These are phyloP conservation scores for Penicillium sp. DNA, from an alignment of 2,329 filamentous ascomycete genomes.

Conservation along the genomic window DNA sequence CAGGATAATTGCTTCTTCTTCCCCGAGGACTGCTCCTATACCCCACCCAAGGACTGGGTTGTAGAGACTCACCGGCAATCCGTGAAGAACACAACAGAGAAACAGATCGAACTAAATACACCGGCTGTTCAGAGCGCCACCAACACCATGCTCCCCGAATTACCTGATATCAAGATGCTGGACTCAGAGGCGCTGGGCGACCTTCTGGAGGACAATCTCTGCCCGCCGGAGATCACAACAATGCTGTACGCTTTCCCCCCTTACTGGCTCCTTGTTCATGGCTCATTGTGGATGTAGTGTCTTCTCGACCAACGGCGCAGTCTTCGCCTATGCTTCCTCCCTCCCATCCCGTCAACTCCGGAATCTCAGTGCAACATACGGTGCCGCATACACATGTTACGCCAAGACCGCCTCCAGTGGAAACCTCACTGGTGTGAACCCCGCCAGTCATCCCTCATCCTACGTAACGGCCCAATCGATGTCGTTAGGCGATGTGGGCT, in stretches of 20 bases:
- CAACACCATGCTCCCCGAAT: slow-evolving; percentile 41
- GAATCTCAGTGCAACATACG: slow-evolving; percentile 45
- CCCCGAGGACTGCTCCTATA: slow-evolving; percentile 44
- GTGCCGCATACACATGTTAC: slow-evolving; percentile 45
- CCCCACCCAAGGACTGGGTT: slow-evolving; percentile 33
- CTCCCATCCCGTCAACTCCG: slow-evolving; percentile 42
- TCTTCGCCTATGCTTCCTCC: slow-evolving; percentile 44
- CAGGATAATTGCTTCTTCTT: slow-evolving; percentile 46
- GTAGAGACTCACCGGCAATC: slow-evolving; percentile 24
- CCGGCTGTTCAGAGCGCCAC: slow-evolving; percentile 16
- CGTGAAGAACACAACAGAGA: slow-evolving; percentile 2
- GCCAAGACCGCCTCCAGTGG: slow-evolving; percentile 41
- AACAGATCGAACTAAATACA: slow-evolving; percentile 13
- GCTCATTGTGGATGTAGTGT: slow-evolving; percentile 28
- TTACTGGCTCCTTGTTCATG: background rate
- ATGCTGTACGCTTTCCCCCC: slow-evolving; percentile 33
- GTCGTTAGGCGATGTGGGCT: slow-evolving; percentile 44
- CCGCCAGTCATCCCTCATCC: slow-evolving; percentile 43
- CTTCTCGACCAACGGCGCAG: slow-evolving; percentile 45
- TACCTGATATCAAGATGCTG: slow-evolving; percentile 46
- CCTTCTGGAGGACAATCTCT: slow-evolving; percentile 44
- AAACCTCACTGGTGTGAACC: slow-evolving; percentile 45
- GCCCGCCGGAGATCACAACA: slow-evolving; percentile 45
- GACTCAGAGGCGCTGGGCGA: slow-evolving; percentile 43
- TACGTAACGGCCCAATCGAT: slow-evolving; percentile 44